These are phyloP conservation scores for Saturnispora silvae DNA, from an alignment of 805 yeast genomes.

Conservation along the genomic window DNA sequence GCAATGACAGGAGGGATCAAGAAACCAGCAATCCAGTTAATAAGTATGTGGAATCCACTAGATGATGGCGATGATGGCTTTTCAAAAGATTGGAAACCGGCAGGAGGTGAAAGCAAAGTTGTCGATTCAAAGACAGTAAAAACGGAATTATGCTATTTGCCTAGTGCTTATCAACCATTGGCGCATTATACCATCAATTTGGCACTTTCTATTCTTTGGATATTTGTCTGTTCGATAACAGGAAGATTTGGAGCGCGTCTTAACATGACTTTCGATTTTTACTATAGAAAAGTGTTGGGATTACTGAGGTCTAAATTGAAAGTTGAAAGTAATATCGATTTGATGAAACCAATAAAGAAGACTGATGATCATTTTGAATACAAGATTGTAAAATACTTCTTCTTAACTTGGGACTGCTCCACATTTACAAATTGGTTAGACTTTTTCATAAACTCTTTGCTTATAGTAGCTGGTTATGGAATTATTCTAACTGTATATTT, in stretches of 20 bases:
- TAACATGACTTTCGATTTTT: slow-evolving; percentile 1
- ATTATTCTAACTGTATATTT: slow-evolving; percentile 14
- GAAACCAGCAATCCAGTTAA: slow-evolving; percentile 76
- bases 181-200: slow-evolving; percentile 13
- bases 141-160: slow-evolving; percentile 23
- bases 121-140: slow-evolving; percentile 21
- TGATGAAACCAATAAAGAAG: slow-evolving; percentile 8
- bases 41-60: slow-evolving; percentile 42
- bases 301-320: background rate
- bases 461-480: slow-evolving; percentile 3
- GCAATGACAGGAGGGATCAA: slow-evolving; percentile 90
- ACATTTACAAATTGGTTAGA: slow-evolving; percentile 2
- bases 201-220: slow-evolving; percentile 11
- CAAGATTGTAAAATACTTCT: background rate
- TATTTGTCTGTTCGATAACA: slow-evolving; percentile 15
- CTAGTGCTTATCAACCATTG: slow-evolving; percentile 20
- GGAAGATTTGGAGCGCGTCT: slow-evolving; percentile 9
- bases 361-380: background rate
- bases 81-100: slow-evolving; percentile 1
- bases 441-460: background rate
- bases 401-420: slow-evolving; percentile 19
- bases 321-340: slow-evolving; percentile 4
- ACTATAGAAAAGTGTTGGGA: slow-evolving; percentile 1
- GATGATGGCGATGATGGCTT: slow-evolving; percentile 5
- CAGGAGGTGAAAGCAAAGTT: slow-evolving; percentile 14